Percentiles rank a stretch among this genome's conserved stretches.
Conservation (phyloP, 2,329 filamentous ascomycete genomes). For the Domatiomyces globalis region DNA sequence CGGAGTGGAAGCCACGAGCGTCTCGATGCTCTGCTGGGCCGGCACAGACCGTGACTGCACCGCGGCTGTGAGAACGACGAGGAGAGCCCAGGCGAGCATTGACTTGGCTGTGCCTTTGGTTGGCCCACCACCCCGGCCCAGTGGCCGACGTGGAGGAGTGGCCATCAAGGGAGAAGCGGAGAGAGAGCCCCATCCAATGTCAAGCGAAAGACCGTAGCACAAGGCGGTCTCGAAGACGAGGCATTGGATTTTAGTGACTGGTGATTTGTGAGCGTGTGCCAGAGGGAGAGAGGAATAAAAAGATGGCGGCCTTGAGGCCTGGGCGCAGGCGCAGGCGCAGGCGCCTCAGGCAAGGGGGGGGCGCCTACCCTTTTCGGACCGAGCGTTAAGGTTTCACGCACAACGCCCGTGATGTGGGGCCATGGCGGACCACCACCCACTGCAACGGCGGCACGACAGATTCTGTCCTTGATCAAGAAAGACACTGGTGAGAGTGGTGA, state of each 20-base stretch:
- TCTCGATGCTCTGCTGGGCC: constrained; percentile 5
- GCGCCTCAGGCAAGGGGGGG: background rate
- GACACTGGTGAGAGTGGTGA: no score
- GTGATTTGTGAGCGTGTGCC: background rate
- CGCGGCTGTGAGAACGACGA: constrained; percentile 13
- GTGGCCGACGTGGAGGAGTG: constrained; percentile 15
- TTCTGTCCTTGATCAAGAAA: no score
- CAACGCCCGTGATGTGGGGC: no score
- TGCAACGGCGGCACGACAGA: no score
- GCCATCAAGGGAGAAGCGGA: constrained; percentile 6
- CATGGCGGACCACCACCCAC: no score
- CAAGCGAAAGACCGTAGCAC: background rate
- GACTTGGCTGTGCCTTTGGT: constrained; percentile 12
- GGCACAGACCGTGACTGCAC: constrained; percentile 8
- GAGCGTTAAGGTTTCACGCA: no score
- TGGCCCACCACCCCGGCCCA: constrained; percentile 7
- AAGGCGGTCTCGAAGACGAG: background rate
- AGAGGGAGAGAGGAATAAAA: background rate
- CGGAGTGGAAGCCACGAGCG: constrained; percentile 10
- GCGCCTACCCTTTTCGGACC: no score
- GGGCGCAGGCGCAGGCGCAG: background rate
- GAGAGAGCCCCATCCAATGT: background rate
- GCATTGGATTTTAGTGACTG: background rate
- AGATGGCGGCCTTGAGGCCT: background rate
- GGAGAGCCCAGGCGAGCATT: constrained; percentile 15